These are phyloP conservation scores for Aureoboletus auriporus DNA, from an alignment of 768 basidiomycete species.

Conservation along the genomic window DNA sequence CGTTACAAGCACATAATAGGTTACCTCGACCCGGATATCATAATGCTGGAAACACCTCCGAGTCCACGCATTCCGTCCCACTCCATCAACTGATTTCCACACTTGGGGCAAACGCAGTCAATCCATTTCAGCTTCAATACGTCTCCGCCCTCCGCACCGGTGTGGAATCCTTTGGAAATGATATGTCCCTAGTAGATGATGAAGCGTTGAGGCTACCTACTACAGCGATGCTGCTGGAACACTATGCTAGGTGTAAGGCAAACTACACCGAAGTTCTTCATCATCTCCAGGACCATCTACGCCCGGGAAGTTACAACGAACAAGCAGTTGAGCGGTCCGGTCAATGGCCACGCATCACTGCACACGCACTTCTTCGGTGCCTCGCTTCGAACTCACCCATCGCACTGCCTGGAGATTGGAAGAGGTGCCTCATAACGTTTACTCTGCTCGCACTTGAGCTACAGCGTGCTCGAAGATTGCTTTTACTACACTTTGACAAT, in stretches of 20 bases:
- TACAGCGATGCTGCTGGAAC: background rate
- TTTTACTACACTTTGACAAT: slow-evolving; percentile 13
- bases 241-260: background rate
- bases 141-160: too few species aligned
- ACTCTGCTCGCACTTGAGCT: slow-evolving; percentile 25
- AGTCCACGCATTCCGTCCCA: too few species aligned
- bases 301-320: background rate
- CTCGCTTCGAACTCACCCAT: slow-evolving; percentile 21
- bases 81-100: too few species aligned
- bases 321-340: slow-evolving; percentile 4
- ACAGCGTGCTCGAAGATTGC: slow-evolving; percentile 35
- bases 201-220: background rate
- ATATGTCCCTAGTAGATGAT: too few species aligned
- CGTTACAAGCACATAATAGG: too few species aligned
- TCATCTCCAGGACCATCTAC: background rate
- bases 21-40: too few species aligned
- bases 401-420: slow-evolving; percentile 24
- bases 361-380: slow-evolving; percentile 23
- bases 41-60: too few species aligned
- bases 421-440: slow-evolving; percentile 20
- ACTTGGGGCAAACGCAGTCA: too few species aligned
- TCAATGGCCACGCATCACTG: slow-evolving; percentile 34
- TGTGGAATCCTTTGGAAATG: too few species aligned
- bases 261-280: background rate
- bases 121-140: too few species aligned